Evolutionary conservation across 208 protist species (phyloP).

Genomic region (Herpetomonas tarakana): DNA sequence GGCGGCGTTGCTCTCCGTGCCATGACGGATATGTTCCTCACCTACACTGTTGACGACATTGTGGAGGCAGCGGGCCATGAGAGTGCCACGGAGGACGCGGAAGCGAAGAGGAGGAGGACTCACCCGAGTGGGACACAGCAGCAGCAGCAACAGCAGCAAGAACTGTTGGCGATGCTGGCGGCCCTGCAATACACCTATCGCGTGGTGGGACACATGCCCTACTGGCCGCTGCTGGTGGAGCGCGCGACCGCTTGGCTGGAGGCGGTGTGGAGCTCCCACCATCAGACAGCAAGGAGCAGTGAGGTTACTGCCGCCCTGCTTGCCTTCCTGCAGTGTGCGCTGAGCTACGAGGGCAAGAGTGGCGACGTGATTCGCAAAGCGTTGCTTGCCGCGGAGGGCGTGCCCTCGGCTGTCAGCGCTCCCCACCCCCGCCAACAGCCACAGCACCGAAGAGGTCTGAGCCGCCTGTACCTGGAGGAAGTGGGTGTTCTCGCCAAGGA

Average conservation of each 20-base stretch:
- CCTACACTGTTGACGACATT: slow-evolving; percentile 21
- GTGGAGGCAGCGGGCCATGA: slow-evolving; percentile 2
- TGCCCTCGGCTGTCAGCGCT: not conserved
- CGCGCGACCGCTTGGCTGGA: slow-evolving; percentile 11
- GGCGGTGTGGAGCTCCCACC: slow-evolving; percentile 5
- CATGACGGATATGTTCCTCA: slow-evolving; percentile 55
- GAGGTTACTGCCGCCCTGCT: slow-evolving; percentile 11
- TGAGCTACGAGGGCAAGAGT: slow-evolving; percentile 20
- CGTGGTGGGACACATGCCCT: slow-evolving; percentile 50
- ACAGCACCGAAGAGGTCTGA: not conserved
- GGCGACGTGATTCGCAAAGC: slow-evolving; percentile 17
- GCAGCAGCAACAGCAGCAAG: not conserved
- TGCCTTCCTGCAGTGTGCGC: slow-evolving; percentile 9
- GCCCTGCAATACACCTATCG: slow-evolving; percentile 30
- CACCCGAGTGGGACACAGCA: slow-evolving; percentile 3
- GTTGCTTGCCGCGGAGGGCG: slow-evolving; percentile 3
- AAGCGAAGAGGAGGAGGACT: slow-evolving; percentile 8
- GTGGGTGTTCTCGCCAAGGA: slow-evolving; percentile 16
- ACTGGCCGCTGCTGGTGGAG: slow-evolving; percentile 64
- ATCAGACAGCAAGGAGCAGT: not conserved
- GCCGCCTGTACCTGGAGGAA: slow-evolving; percentile 12
- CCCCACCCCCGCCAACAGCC: not conserved
- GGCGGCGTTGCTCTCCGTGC: slow-evolving; percentile 56
- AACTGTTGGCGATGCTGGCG: slow-evolving; percentile 14
- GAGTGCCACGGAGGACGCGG: slow-evolving; percentile 2